Conservation (phyloP, 176 grass and related monocot genomes). For the Bromus sterilis region DNA sequence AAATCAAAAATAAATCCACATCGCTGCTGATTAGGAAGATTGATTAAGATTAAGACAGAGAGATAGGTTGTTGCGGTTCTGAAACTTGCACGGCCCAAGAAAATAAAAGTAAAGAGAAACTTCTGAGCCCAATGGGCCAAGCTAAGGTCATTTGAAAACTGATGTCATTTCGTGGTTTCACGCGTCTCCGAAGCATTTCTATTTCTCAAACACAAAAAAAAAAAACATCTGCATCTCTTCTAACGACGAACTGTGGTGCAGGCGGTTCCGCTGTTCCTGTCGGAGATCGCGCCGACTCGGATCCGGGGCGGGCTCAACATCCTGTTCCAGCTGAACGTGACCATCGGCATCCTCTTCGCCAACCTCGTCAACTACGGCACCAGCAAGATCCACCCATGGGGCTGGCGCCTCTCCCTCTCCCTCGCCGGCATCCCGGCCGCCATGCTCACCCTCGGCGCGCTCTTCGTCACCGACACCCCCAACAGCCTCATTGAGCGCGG, state of each 20-base stretch:
- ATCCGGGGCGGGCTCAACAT: conserved; percentile 90
- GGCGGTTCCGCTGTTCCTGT: conserved; percentile 90
- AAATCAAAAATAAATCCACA: too few species aligned
- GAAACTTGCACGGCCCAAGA: neutral
- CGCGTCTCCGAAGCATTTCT: too few species aligned
- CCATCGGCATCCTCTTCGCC: conserved; percentile 91
- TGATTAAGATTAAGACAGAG: neutral
- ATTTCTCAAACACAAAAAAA: too few species aligned
- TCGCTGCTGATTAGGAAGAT: neutral
- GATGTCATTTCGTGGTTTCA: neutral
- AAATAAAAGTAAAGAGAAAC: neutral
- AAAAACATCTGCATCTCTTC: too few species aligned
- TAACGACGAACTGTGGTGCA: conserved; percentile 12
- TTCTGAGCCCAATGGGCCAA: neutral
- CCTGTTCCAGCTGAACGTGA: conserved; percentile 94
- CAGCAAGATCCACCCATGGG: conserved; percentile 66
- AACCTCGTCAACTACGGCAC: conserved; percentile 82
- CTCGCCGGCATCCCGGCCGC: conserved; percentile 78
- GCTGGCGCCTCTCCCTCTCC: conserved; percentile 66
- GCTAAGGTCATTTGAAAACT: neutral
- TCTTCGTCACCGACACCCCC: conserved; percentile 69
- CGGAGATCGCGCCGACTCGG: conserved; percentile 83
- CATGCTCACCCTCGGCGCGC: conserved; percentile 66
- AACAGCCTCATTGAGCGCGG: conserved; percentile 94
- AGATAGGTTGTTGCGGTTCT: neutral